Percentiles rank a stretch among this genome's conserved stretches.
Conservation (phyloP, 2,329 filamentous ascomycete species). For the Sporothrix mexicana region DNA sequence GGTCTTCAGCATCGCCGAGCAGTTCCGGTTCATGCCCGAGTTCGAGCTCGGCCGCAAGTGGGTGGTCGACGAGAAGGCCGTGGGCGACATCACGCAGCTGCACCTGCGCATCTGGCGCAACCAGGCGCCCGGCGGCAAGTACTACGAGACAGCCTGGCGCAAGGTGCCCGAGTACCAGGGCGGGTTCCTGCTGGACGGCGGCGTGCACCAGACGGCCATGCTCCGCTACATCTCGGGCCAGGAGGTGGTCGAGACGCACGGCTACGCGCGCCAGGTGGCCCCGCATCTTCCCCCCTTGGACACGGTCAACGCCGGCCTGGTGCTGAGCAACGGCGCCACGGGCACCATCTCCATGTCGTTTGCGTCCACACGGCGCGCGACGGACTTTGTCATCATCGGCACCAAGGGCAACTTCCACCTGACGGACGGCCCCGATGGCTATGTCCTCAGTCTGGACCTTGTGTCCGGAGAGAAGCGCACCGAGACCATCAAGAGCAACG, state of each 20-base stretch:
- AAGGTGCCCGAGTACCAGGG: slow-evolving; percentile 18
- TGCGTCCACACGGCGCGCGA: slow-evolving; percentile 11
- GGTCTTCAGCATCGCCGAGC: slow-evolving; percentile 20
- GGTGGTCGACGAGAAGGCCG: slow-evolving; percentile 22
- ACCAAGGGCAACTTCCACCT: slow-evolving; percentile 19
- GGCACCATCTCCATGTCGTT: slow-evolving; percentile 26
- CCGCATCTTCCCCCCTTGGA: slow-evolving; percentile 17
- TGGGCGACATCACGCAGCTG: slow-evolving; percentile 13
- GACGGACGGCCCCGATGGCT: slow-evolving; percentile 16
- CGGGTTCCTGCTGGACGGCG: slow-evolving; percentile 18
- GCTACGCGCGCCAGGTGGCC: slow-evolving; percentile 17
- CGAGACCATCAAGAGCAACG: slow-evolving; percentile 6
- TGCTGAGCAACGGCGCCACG: slow-evolving; percentile 15
- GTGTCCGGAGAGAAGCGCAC: slow-evolving; percentile 1
- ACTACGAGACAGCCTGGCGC: slow-evolving; percentile 21
- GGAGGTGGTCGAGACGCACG: slow-evolving; percentile 21
- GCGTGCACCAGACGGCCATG: slow-evolving; percentile 26
- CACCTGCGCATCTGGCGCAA: slow-evolving; percentile 26
- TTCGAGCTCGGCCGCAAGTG: slow-evolving; percentile 1
- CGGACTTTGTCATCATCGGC: slow-evolving; percentile 8
- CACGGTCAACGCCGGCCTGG: slow-evolving; percentile 22
- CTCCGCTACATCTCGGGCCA: slow-evolving; percentile 18
- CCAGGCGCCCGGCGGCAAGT: slow-evolving; percentile 19
- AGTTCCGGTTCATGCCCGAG: slow-evolving; percentile 16
- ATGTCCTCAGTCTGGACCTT: slow-evolving; percentile 8